These are phyloP conservation scores for Apiotrichum domesticum DNA, from an alignment of 1,284 basidiomycete genomes.

Conservation along the genomic window DNA sequence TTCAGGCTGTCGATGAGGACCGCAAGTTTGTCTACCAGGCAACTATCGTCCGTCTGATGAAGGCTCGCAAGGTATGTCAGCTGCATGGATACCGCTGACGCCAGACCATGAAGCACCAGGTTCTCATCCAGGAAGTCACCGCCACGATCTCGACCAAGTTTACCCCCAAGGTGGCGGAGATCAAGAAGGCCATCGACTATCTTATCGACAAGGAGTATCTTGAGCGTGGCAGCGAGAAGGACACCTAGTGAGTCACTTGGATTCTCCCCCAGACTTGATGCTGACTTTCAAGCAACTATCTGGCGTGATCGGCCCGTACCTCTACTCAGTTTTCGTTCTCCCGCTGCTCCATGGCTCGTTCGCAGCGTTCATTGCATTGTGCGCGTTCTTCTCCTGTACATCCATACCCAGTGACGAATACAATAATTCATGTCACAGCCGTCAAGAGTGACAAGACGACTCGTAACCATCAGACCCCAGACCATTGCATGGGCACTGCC, in stretches of 20 bases:
- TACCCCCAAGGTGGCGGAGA: slow-evolving; percentile 42
- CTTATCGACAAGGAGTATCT: slow-evolving; percentile 97
- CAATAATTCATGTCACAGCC: background rate
- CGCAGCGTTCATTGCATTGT: slow-evolving; percentile 1
- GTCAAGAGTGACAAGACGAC: too few relatives aligned
- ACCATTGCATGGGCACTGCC: too few relatives aligned
- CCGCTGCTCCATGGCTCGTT: too few relatives aligned
- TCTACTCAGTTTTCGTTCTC: background rate
- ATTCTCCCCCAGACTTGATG: background rate
- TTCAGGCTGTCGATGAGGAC: slow-evolving; percentile 96
- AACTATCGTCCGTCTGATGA: slow-evolving; percentile 97
- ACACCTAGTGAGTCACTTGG: slow-evolving; percentile 18
- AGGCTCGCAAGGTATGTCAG: slow-evolving; percentile 65
- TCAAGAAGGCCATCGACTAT: slow-evolving; percentile 83
- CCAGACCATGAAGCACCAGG: slow-evolving; percentile 92
- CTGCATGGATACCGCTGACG: background rate
- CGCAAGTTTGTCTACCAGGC: slow-evolving; percentile 96
- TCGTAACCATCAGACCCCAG: background rate
- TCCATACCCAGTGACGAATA: slow-evolving; percentile 3
- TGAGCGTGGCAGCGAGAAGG: slow-evolving; percentile 72
- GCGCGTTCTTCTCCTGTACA: background rate
- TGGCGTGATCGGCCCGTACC: slow-evolving; percentile 19
- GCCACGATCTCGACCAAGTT: slow-evolving; percentile 63
- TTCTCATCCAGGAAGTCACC: slow-evolving; percentile 89
- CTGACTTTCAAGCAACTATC: slow-evolving; percentile 23